Percentiles rank a stretch among this genome's conserved stretches.
Evolutionary conservation across 2,329 filamentous ascomycete species (phyloP).

Genomic region (Orbilia quercus): DNA sequence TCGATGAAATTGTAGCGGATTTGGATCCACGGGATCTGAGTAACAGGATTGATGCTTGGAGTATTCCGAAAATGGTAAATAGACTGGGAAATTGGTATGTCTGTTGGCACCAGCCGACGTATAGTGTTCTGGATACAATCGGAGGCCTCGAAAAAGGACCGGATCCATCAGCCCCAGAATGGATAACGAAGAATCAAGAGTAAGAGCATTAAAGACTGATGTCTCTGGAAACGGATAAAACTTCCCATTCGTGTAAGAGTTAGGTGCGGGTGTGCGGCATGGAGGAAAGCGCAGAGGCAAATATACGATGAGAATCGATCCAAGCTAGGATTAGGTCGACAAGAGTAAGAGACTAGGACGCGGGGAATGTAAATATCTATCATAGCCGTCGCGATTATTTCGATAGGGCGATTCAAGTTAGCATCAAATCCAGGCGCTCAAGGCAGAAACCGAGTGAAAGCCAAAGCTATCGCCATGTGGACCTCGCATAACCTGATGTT

Average conservation of each 20-base stretch:
- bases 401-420: no score
- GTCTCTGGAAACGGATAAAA: not conserved
- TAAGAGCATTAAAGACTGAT: not conserved
- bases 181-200: not conserved
- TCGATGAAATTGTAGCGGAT: constrained; percentile 1
- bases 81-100: constrained; percentile 8
- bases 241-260: not conserved
- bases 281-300: not conserved
- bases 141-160: not conserved
- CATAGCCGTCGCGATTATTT: not conserved
- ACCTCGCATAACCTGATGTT: no score
- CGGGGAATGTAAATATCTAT: no score
- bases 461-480: not conserved
- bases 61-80: constrained; percentile 4
- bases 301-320: no score
- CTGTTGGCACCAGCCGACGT: not conserved
- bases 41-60: not conserved
- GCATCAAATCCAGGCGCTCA: no score
- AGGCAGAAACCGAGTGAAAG: no score
- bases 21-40: not conserved
- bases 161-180: constrained; percentile 5
- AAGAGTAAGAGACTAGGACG: no score
- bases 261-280: not conserved
- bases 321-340: no score
- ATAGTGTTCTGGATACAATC: not conserved